Evolutionary conservation across 176 grass and related monocot genomes (phyloP).

Genomic region (Pontederia crassipes): DNA sequence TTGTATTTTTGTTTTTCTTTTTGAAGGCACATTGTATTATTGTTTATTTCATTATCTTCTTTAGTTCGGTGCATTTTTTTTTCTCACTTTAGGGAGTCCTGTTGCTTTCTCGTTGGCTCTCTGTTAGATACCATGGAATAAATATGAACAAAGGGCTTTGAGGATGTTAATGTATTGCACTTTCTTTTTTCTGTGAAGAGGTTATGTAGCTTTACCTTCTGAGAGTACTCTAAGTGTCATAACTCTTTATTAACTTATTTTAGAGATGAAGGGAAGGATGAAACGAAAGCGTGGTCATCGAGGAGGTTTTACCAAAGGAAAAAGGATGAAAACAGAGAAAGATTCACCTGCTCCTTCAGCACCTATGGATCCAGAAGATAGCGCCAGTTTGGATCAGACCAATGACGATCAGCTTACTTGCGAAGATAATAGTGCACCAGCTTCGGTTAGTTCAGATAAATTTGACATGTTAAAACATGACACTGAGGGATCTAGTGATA

Average conservation of each 20-base stretch:
- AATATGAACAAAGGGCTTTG: too few relatives aligned
- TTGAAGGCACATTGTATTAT: too few relatives aligned
- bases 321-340: background rate
- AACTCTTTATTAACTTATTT: background rate
- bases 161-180: too few relatives aligned
- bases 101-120: too few relatives aligned
- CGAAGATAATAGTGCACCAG: constrained; percentile 10
- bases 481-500: constrained; percentile 17
- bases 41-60: too few relatives aligned
- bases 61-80: too few relatives aligned
- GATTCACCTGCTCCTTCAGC: constrained; percentile 20
- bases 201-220: too few relatives aligned
- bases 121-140: too few relatives aligned
- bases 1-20: too few relatives aligned
- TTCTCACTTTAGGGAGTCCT: too few relatives aligned
- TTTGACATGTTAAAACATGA: background rate
- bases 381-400: constrained; percentile 10
- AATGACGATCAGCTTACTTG: constrained; percentile 10
- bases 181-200: too few relatives aligned
- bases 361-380: constrained; percentile 27
- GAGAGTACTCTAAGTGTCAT: too few relatives aligned
- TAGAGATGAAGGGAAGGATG: constrained; percentile 17
- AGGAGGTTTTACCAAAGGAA: constrained; percentile 19
- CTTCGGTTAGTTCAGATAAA: constrained; percentile 17
- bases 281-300: constrained; percentile 41